Evolutionary conservation across 108 stramenopile species (phyloP), one percentile per base, ranked within the genome.

Genomic region (Discostella pseudostelligera): DNA sequence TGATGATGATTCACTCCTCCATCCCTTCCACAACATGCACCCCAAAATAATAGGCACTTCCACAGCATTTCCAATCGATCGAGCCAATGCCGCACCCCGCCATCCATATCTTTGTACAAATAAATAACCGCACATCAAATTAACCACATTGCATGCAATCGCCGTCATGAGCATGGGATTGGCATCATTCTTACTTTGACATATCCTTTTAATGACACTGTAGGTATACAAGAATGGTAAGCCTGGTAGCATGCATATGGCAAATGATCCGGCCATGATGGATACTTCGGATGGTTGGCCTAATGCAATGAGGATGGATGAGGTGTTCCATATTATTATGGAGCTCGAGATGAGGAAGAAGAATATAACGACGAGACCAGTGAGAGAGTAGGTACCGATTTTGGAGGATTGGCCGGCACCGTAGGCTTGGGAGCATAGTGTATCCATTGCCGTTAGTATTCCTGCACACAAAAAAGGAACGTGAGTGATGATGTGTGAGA

Each of bases 321-420:
- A 44, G 42, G 74, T 43, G 51, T 75, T 59, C 62, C 62, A 70
- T 17, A 79, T 10, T 9, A 74, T n/a, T 3, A 51, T 26, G 14
- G 59, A 29, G 19, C 46, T 42, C 10, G 56, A 8, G 32, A 73
- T 9, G 16, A 70, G 67, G 11, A 68, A 29, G 24, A 62, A 32
- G 14, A 62, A 32, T 4, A 70, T 32, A 29, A 74, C 54, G 2
- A 59, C 29, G 8, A 72, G 24, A 0, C 69, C 73, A 5, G 79
- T 80, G 39, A 75, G 58, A 22, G 48, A 45, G 43, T 75, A 80
- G 25, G 71, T 80, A 14, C 79, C 79, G 73, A 80, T 80, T 65
- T 60, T 63, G 20, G 61, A 32, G 3, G 68, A 39, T 65, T 80
- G 73, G 22, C 59, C 56, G 35, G 79, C 79, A 35, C 79, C 79